Conservation (phyloP, 306 rosid species). For the Cicer judaicum region DNA sequence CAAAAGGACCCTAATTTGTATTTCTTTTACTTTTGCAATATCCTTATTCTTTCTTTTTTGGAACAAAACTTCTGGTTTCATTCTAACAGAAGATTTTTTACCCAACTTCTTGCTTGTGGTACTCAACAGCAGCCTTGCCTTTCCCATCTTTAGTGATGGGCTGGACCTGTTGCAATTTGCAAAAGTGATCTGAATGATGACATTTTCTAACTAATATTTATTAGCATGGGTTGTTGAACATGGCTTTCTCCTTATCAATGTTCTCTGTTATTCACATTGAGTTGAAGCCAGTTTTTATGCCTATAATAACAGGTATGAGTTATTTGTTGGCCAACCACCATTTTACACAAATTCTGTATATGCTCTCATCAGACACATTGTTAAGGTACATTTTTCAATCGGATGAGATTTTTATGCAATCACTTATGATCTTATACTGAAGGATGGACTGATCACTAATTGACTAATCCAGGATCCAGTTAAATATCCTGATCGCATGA, state of each 20-base stretch:
- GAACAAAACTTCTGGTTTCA: slow-evolving; percentile 6
- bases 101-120: slow-evolving; percentile 38
- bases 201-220: slow-evolving; percentile 32
- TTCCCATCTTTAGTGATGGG: slow-evolving; percentile 6
- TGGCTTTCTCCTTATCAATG: slow-evolving; percentile 21
- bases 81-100: slow-evolving; percentile 27
- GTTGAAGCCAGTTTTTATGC: slow-evolving; percentile 45
- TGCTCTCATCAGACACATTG: slow-evolving; percentile 92
- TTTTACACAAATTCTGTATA: slow-evolving; percentile 96
- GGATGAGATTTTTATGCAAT: slow-evolving; percentile 8
- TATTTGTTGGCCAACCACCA: slow-evolving; percentile 99
- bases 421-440: slow-evolving; percentile 12
- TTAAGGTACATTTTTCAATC: slow-evolving; percentile 67
- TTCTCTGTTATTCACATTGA: slow-evolving; percentile 38
- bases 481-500: slow-evolving; percentile 94
- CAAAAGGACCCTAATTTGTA: neutral
- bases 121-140: slow-evolving; percentile 16
- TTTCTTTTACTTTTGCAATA: slow-evolving; percentile 19
- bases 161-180: slow-evolving; percentile 26
- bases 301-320: slow-evolving; percentile 77
- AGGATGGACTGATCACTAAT: slow-evolving; percentile 42
- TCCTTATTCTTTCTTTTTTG: slow-evolving; percentile 6
- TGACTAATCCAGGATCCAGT: slow-evolving; percentile 83
- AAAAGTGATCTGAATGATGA: slow-evolving; percentile 33
- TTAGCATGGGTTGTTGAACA: slow-evolving; percentile 32